A percentile compares a stretch with the other conserved stretches of the same genome.
Evolutionary conservation across 179 eudicot genomes (phyloP).

Genomic region (Beta macrorhiza): DNA sequence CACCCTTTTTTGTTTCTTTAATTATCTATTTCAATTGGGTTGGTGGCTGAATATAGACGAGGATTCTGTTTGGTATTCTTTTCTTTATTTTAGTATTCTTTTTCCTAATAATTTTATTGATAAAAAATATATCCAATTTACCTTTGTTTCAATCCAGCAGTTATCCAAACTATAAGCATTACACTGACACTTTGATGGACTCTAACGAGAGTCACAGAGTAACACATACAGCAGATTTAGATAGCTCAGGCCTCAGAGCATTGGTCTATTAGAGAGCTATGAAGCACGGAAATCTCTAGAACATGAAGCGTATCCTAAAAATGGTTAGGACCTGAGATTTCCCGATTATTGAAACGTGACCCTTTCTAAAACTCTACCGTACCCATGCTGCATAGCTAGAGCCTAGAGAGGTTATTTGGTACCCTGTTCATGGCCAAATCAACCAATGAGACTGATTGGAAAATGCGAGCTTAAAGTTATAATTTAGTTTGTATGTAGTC

Average conservation of each 20-base stretch:
- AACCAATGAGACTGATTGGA: not conserved
- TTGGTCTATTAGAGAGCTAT: too few species aligned
- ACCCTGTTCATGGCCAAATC: too few species aligned
- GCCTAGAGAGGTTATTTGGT: too few species aligned
- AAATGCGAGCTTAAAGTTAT: not conserved
- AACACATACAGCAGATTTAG: too few species aligned
- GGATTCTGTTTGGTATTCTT: conserved; percentile 3
- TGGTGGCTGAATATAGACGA: conserved; percentile 10
- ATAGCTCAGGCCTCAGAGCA: too few species aligned
- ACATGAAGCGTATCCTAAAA: too few species aligned
- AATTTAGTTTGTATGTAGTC: not conserved
- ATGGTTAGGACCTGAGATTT: too few species aligned
- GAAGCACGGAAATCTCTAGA: too few species aligned
- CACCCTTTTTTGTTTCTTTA: not conserved
- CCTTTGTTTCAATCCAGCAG: conserved; percentile 1
- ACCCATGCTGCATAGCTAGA: too few species aligned
- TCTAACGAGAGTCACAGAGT: too few species aligned
- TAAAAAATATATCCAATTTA: not conserved
- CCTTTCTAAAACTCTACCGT: too few species aligned
- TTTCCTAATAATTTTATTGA: not conserved
- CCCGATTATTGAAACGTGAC: too few species aligned
- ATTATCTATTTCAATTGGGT: not conserved
- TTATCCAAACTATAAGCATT: conserved; percentile 2
- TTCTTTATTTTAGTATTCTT: not conserved
- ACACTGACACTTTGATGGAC: not conserved